Evolutionary conservation across 495 filamentous ascomycete species (phyloP), one percentile per base, ranked within the genome.

Genomic region (Podospora fimiseda): DNA sequence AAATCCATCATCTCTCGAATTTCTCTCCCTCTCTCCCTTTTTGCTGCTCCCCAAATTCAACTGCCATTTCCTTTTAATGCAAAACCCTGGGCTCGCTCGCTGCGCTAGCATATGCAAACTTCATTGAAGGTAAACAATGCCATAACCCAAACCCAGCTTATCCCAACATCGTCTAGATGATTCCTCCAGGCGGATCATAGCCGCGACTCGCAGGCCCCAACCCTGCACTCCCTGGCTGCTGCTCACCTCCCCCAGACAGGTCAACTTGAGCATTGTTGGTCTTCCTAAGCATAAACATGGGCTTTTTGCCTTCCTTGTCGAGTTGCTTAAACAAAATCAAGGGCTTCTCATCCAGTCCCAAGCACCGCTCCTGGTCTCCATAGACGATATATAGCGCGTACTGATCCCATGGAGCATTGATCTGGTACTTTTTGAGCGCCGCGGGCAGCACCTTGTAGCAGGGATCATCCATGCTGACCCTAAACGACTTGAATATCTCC

Each of bases 301-400:
- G 93, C 64, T 98, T 98, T 67, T 89, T 84, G 11, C 94, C 94
- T 70, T 98, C 93, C 60, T 87, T 88, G 66, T 96, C 90, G 41
- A 97, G 74, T 61, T 96, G 91, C 73, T 98, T 98, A 75, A 98
- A 98, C 52, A 98, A 73, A 51, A 95, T 89, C 39, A 98, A 76
- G 19, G 93, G 93, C 61, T 91, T 89, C 71, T 98, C 93, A 33
- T 96, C 85, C 52, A 95, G 70, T 1, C 85, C 90, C 16, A 98
- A 71, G 68, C 93, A 98, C 19, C 93, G 82, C 73, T 98, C 93
- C 69, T 98, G 88, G 57, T 98, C 91, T 16, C 93, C 93, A 60
- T 95, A 93, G 1, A 98, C 93, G 55, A 97, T 97, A 64, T 97
- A 98, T 22, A 98, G 77, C 1, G 93, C 92, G 59, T 98, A 98